These are phyloP conservation scores for Termitomyces bulborhizus DNA, from an alignment of 768 basidiomycete genomes.

Conservation along the genomic window DNA sequence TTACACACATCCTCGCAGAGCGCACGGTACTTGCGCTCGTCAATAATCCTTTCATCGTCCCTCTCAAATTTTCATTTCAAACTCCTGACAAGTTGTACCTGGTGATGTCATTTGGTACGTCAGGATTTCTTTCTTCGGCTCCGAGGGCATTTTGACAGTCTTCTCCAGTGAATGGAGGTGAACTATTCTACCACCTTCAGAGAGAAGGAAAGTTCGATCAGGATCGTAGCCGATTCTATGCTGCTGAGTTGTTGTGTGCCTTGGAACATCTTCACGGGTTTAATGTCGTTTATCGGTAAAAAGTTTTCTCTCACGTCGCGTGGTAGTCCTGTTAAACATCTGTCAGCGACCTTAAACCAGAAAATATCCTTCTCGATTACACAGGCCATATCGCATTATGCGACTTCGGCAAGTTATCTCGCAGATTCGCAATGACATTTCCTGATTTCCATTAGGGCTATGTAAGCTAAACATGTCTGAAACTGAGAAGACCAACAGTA, in stretches of 20 bases:
- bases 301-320: not conserved
- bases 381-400: slow-evolving; percentile 97
- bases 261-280: slow-evolving; percentile 95
- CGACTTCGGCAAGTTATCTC: slow-evolving; percentile 67
- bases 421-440: not conserved
- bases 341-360: slow-evolving; percentile 87
- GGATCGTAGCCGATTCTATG: slow-evolving; percentile 90
- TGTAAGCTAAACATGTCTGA: slow-evolving; percentile 98
- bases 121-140: not conserved
- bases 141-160: not conserved
- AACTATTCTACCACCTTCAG: slow-evolving; percentile 96
- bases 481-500: slow-evolving; percentile 95
- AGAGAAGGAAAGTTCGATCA: slow-evolving; percentile 96
- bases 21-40: slow-evolving; percentile 95
- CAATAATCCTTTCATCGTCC: slow-evolving; percentile 98
- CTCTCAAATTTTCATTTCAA: slow-evolving; percentile 98
- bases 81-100: slow-evolving; percentile 95
- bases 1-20: slow-evolving; percentile 96
- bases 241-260: slow-evolving; percentile 93
- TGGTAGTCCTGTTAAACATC: not conserved
- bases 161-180: slow-evolving; percentile 84
- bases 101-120: slow-evolving; percentile 90
- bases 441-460: slow-evolving; percentile 41
- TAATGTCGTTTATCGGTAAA: slow-evolving; percentile 95
- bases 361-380: slow-evolving; percentile 96